Percentiles rank a stretch among this genome's conserved stretches.
These are phyloP conservation scores for Wallemia mellicola DNA, from an alignment of 1,284 basidiomycete genomes.

Conservation along the genomic window DNA sequence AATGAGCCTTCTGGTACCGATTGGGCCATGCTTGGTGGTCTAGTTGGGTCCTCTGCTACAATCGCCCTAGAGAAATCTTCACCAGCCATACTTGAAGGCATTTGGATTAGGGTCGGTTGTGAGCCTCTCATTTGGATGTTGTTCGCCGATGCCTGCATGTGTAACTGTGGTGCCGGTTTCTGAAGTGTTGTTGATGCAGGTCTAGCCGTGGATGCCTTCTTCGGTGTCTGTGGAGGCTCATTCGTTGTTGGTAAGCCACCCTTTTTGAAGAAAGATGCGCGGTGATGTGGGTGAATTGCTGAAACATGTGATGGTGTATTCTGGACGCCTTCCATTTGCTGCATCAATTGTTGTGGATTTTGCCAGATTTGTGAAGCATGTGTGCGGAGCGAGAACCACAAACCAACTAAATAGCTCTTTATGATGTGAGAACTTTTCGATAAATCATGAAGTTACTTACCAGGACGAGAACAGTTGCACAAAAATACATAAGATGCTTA, in stretches of 20 bases:
- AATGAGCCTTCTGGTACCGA: background rate
- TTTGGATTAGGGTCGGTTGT: slow-evolving; percentile 20
- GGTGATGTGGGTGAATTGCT: slow-evolving; percentile 20
- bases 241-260: slow-evolving; percentile 13
- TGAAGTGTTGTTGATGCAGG: background rate
- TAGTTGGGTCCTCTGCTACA: slow-evolving; percentile 50
- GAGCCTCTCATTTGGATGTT: background rate
- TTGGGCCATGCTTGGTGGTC: slow-evolving; percentile 21
- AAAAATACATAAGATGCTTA: slow-evolving; percentile 77
- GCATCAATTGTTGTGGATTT: slow-evolving; percentile 62
- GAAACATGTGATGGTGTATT: slow-evolving; percentile 13
- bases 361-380: slow-evolving; percentile 99
- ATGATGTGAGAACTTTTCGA: background rate
- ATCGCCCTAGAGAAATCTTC: slow-evolving; percentile 75
- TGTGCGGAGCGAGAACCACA: slow-evolving; percentile 96
- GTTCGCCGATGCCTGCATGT: background rate
- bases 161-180: background rate
- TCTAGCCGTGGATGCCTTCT: slow-evolving; percentile 3
- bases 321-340: slow-evolving; percentile 24
- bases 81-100: slow-evolving; percentile 36
- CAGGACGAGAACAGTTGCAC: slow-evolving; percentile 59
- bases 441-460: slow-evolving; percentile 23
- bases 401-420: slow-evolving; percentile 79
- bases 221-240: slow-evolving; percentile 12
- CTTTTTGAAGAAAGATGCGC: slow-evolving; percentile 43